Base-by-base conservation (phyloP, 176 grass and related monocot species). In the Pharus latifolius region DNA sequence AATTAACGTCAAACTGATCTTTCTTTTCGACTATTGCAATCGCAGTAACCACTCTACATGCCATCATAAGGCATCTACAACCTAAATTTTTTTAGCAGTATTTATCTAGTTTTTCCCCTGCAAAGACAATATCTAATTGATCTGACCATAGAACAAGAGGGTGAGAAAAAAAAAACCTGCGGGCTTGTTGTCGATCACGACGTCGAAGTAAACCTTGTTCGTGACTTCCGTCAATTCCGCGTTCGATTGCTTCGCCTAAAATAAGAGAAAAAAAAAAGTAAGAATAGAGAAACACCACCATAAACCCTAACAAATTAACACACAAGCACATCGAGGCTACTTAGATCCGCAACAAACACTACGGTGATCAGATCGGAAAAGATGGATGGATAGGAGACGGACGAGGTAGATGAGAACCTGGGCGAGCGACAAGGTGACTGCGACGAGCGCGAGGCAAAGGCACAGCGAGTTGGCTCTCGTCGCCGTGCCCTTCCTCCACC, bases 161-260 rank as follows among this genome's bases (percentile, higher is more conserved):
- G 2, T 4, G 5, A 18, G 17, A n/a, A 53, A 8, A 13, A 20
- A 53, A 80, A 61, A 76, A 99, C 96, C 96, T 86, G 96, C 84
- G 46, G 84, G 82, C 86, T 99, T 94, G 41, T 87, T 87, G 1
- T 81, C 84, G 37, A 99, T 95, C 84, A 95, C 87, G 49, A 99
- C 41, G 33, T 99, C 96, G 34, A 99, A 99, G 75, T 77, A 99
- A 37, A 99, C 90, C 76, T 95, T 99, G 79, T 95, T 73, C 3
- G 96, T 95, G 34, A 99, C 96, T 69, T 95, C 85, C 1, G 79
- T 95, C 77, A 94, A 31, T 46, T 88, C 75, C 48, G 73, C 82
- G 13, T 82, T 82, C 1, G 84, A 63, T 24, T 81, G 81, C 73
- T 91, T 99, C 23, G 79, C 96, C 96, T 99, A 56, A 63, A 46